Evolutionary conservation across 2,329 filamentous ascomycete genomes (phyloP).

Genomic region (Colletotrichum horii): DNA sequence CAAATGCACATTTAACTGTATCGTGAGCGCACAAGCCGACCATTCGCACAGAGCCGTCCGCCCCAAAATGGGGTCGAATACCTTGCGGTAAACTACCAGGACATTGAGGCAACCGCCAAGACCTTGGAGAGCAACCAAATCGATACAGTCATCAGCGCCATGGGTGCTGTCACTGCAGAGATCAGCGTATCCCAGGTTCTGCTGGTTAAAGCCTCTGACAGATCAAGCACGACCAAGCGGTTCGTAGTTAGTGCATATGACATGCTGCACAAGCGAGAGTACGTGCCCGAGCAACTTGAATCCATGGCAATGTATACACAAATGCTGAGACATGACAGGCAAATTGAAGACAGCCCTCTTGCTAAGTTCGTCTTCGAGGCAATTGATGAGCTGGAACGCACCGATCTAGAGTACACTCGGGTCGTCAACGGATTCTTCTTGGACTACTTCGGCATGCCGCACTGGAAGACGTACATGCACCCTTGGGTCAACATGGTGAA

Average conservation of each 20-base stretch:
- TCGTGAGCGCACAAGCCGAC: not conserved
- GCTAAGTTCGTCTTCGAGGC: constrained; percentile 28
- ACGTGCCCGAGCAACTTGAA: rapidly evolving
- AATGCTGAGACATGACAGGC: not conserved
- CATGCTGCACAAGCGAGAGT: constrained; percentile 27
- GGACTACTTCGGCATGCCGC: constrained; percentile 32
- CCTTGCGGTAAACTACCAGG: constrained; percentile 31
- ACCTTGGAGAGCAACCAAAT: constrained; percentile 40
- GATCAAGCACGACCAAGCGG: constrained; percentile 39
- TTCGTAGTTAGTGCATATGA: constrained; percentile 50
- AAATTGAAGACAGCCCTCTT: constrained; percentile 23
- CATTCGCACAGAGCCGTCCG: not conserved
- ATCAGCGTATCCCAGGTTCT: constrained; percentile 38
- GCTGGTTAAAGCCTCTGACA: constrained; percentile 48
- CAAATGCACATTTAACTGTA: not conserved
- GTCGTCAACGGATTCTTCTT: constrained; percentile 30
- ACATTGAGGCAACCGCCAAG: constrained; percentile 23
- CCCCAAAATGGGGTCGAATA: not conserved
- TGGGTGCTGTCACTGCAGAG: constrained; percentile 28
- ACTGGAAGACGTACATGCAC: constrained; percentile 31
- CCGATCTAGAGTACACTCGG: constrained; percentile 23
- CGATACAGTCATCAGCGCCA: constrained; percentile 47
- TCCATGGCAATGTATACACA: not conserved
- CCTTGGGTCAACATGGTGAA: constrained; percentile 25
- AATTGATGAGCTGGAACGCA: constrained; percentile 3